These are phyloP conservation scores for Yarrowia sp. DNA, from an alignment of 805 yeast species.

Conservation along the genomic window DNA sequence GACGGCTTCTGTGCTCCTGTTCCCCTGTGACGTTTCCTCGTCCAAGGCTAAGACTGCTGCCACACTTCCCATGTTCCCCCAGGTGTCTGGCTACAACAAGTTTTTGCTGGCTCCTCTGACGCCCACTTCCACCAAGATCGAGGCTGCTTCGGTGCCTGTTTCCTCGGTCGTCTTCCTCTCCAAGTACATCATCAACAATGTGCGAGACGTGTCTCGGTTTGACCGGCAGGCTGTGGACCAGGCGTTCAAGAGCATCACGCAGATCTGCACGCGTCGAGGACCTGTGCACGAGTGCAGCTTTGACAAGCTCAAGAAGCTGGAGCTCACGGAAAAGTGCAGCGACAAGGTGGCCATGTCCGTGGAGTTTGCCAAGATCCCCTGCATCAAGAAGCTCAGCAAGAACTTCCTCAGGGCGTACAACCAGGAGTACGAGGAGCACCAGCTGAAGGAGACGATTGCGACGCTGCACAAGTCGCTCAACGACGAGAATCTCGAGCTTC, in stretches of 20 bases:
- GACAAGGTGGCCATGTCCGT: slow-evolving; percentile 27
- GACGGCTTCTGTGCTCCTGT: not conserved
- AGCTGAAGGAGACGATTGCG: slow-evolving; percentile 51
- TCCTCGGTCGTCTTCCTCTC: not conserved
- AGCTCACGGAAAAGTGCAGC: slow-evolving; percentile 41
- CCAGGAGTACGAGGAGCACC: slow-evolving; percentile 48
- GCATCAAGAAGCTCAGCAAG: slow-evolving; percentile 36
- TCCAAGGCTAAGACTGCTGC: not conserved
- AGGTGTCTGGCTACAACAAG: not conserved
- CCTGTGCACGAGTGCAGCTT: not conserved
- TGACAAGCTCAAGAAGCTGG: slow-evolving; percentile 36
- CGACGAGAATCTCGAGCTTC: slow-evolving; percentile 81
- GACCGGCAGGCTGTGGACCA: not conserved
- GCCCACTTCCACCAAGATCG: not conserved
- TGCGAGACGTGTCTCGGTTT: not conserved
- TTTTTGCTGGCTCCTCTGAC: not conserved
- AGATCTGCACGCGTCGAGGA: slow-evolving; percentile 4
- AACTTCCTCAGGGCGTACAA: slow-evolving; percentile 48
- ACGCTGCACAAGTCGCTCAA: slow-evolving; percentile 62
- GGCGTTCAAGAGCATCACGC: not conserved
- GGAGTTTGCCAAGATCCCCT: slow-evolving; percentile 7
- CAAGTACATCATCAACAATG: slow-evolving; percentile 20
- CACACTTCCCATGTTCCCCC: slow-evolving; percentile 9
- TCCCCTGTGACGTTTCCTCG: not conserved
- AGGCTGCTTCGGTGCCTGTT: not conserved